These are phyloP conservation scores for Coemansia sp. DNA, from an alignment of 192 early-diverging fungal species.

Conservation along the genomic window DNA sequence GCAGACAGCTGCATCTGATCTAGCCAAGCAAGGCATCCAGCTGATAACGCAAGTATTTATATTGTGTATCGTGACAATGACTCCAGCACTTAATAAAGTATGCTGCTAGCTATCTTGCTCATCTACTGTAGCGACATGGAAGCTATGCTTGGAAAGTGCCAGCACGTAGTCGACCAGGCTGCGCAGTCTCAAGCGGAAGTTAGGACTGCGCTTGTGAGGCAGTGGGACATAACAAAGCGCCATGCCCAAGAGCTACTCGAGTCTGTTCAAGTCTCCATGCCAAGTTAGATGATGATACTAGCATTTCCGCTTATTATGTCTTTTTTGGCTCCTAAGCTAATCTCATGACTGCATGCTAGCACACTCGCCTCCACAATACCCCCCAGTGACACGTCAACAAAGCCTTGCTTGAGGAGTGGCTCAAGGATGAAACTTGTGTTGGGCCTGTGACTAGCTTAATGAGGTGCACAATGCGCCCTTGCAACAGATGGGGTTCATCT, in stretches of 20 bases:
- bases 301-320: background rate
- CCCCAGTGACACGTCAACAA: too few relatives aligned
- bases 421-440: too few relatives aligned
- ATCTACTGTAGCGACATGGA: constrained; percentile 32
- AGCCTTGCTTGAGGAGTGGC: too few relatives aligned
- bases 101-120: background rate
- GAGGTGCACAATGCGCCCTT: too few relatives aligned
- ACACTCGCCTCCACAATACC: too few relatives aligned
- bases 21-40: constrained; percentile 6
- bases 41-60: constrained; percentile 13
- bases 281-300: background rate
- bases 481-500: too few relatives aligned
- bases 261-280: background rate
- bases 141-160: constrained; percentile 14
- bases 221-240: constrained; percentile 15
- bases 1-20: background rate
- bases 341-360: too few relatives aligned
- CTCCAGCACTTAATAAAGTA: background rate
- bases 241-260: constrained; percentile 10
- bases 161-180: constrained; percentile 4
- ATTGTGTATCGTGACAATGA: background rate
- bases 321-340: too few relatives aligned
- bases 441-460: too few relatives aligned
- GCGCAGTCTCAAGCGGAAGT: background rate
- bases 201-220: constrained; percentile 1